These are phyloP conservation scores for Coprinellus micaceus DNA, from an alignment of 768 basidiomycete genomes.

Conservation along the genomic window DNA sequence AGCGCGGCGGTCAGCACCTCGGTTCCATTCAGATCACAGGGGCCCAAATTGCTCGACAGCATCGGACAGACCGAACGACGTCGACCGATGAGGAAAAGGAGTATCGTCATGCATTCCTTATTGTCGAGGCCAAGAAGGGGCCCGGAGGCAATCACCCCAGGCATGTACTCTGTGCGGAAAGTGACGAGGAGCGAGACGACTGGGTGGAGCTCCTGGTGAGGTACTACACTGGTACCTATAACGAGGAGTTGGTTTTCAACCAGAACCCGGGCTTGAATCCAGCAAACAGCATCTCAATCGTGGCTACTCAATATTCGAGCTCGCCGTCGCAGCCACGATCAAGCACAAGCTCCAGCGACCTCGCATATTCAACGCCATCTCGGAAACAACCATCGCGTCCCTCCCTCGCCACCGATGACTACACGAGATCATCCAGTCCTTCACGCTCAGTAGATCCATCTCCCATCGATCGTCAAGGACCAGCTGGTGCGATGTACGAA, in stretches of 20 bases:
- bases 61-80: slow-evolving; percentile 52
- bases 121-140: slow-evolving; percentile 82
- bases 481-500: slow-evolving; percentile 28
- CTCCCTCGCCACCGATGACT: slow-evolving; percentile 35
- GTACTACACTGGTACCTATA: slow-evolving; percentile 80
- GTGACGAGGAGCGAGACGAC: slow-evolving; percentile 85
- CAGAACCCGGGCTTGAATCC: slow-evolving; percentile 31
- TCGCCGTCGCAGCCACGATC: slow-evolving; percentile 48
- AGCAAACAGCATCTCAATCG: slow-evolving; percentile 22
- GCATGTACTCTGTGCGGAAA: slow-evolving; percentile 96
- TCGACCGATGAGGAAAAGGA: slow-evolving; percentile 82
- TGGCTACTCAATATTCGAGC: slow-evolving; percentile 20
- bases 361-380: slow-evolving; percentile 24
- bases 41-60: slow-evolving; percentile 95
- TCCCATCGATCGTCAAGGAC: slow-evolving; percentile 38
- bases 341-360: slow-evolving; percentile 47
- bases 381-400: slow-evolving; percentile 35
- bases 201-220: slow-evolving; percentile 95
- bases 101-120: slow-evolving; percentile 95
- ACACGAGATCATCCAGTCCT: slow-evolving; percentile 47
- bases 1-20: slow-evolving; percentile 87
- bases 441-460: slow-evolving; percentile 50
- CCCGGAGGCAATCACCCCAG: slow-evolving; percentile 68
- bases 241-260: slow-evolving; percentile 55
- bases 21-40: slow-evolving; percentile 89